A percentile compares a stretch with the other conserved stretches of the same genome.
Conservation (phyloP, 1,284 basidiomycete genomes). For the Grifola frondosa region DNA sequence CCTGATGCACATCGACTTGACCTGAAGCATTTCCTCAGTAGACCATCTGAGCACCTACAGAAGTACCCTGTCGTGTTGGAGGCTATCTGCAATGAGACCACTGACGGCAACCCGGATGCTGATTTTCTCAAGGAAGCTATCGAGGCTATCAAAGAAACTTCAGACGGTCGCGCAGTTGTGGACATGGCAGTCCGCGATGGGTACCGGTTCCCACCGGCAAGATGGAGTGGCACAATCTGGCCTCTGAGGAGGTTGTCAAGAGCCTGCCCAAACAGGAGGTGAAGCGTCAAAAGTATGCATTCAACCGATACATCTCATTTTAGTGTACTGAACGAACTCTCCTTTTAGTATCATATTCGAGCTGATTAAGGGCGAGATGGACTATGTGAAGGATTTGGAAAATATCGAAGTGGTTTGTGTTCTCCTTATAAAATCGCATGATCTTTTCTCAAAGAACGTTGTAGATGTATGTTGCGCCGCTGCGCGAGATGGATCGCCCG, state of each 20-base stretch:
- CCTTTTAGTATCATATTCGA: slow-evolving; percentile 83
- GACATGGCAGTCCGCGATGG: slow-evolving; percentile 86
- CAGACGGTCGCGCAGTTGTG: slow-evolving; percentile 76
- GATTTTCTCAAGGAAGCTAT: slow-evolving; percentile 79
- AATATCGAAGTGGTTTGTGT: slow-evolving; percentile 78
- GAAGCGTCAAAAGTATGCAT: slow-evolving; percentile 77
- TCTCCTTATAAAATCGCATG: slow-evolving; percentile 12
- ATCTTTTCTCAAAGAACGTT: slow-evolving; percentile 2
- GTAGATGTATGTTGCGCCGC: slow-evolving; percentile 76
- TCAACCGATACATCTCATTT: background rate
- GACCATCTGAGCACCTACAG: slow-evolving; percentile 87
- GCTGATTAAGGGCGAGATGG: slow-evolving; percentile 94
- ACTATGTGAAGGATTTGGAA: slow-evolving; percentile 91
- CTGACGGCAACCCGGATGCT: slow-evolving; percentile 72
- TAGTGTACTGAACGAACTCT: background rate
- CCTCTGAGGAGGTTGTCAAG: slow-evolving; percentile 65
- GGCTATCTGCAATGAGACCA: slow-evolving; percentile 82
- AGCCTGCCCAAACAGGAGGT: slow-evolving; percentile 74
- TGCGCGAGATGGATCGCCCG: slow-evolving; percentile 73
- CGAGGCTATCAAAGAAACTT: slow-evolving; percentile 72
- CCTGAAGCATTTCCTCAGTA: slow-evolving; percentile 83
- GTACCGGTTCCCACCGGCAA: slow-evolving; percentile 70
- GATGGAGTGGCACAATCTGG: slow-evolving; percentile 88
- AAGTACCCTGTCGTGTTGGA: slow-evolving; percentile 88
- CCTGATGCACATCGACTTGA: slow-evolving; percentile 80